Conservation (phyloP, 2,329 filamentous ascomycete genomes). For the Alternaria novae-zelandiae region DNA sequence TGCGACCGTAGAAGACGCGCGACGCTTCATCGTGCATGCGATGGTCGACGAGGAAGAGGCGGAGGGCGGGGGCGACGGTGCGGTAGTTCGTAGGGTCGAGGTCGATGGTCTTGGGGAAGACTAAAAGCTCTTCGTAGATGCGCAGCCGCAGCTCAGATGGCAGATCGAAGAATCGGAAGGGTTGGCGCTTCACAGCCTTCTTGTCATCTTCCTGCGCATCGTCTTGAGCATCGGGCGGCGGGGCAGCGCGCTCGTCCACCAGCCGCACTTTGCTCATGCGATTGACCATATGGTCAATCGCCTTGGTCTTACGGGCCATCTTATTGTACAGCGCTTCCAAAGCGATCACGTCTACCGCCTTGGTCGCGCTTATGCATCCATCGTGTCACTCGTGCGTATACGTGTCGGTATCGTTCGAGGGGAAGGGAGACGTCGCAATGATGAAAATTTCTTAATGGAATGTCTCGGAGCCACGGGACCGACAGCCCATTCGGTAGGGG, state of each 20-base stretch:
- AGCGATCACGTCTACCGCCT: constrained; percentile 40
- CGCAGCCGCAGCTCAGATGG: constrained; percentile 61
- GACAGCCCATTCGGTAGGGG: constrained; percentile 37
- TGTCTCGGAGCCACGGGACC: constrained; percentile 49
- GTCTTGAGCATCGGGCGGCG: neutral
- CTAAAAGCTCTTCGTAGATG: constrained; percentile 56
- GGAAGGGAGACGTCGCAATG: constrained; percentile 9
- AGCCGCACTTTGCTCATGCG: constrained; percentile 34
- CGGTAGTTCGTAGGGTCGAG: constrained; percentile 71
- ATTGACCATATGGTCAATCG: constrained; percentile 34
- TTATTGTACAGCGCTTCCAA: constrained; percentile 20
- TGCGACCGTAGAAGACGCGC: constrained; percentile 58
- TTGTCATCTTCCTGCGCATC: constrained; percentile 2
- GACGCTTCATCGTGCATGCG: constrained; percentile 59
- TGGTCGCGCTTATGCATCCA: constrained; percentile 52
- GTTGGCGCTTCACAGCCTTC: constrained; percentile 11
- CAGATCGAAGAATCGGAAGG: constrained; percentile 61
- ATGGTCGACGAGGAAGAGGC: constrained; percentile 69
- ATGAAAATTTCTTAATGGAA: constrained; percentile 13
- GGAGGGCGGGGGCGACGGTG: constrained; percentile 64
- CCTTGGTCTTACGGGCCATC: constrained; percentile 33
- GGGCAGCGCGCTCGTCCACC: constrained; percentile 13
- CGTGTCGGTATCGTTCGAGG: constrained; percentile 10
- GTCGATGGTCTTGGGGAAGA: constrained; percentile 65
- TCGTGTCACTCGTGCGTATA: constrained; percentile 35